These are phyloP conservation scores for Magnolia kwangsiensis DNA, from an alignment of 164 flowering plant genomes.

Conservation along the genomic window DNA sequence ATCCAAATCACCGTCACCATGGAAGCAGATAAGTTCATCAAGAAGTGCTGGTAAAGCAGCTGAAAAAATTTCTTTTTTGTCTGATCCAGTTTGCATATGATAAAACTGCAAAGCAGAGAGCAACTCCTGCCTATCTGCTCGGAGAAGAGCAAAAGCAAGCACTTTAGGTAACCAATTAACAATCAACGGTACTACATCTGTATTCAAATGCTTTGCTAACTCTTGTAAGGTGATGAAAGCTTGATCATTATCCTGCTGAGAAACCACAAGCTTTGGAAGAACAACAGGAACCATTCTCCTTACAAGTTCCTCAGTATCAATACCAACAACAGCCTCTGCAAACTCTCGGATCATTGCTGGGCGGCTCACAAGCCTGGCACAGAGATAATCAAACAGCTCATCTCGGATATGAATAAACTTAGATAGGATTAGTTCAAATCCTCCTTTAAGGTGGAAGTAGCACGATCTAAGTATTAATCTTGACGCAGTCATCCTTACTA, in stretches of 20 bases:
- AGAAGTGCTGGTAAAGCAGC: slow-evolving; percentile 97
- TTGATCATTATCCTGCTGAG: slow-evolving; percentile 58
- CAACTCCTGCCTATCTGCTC: slow-evolving; percentile 52
- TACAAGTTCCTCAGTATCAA: slow-evolving; percentile 62
- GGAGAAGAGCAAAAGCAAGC: slow-evolving; percentile 87
- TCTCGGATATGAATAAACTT: slow-evolving; percentile 56
- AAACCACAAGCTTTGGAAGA: slow-evolving; percentile 87
- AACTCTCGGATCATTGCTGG: slow-evolving; percentile 76
- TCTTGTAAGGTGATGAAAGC: slow-evolving; percentile 53
- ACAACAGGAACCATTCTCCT: slow-evolving; percentile 84
- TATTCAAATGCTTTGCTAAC: slow-evolving; percentile 64
- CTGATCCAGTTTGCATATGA: slow-evolving; percentile 77
- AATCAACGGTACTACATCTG: slow-evolving; percentile 66
- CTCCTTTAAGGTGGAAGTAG: slow-evolving; percentile 66
- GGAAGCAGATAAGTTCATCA: slow-evolving; percentile 91
- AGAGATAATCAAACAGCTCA: slow-evolving; percentile 77
- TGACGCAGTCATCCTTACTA: slow-evolving; percentile 70
- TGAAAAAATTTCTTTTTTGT: slow-evolving; percentile 82
- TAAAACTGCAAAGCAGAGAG: slow-evolving; percentile 77
- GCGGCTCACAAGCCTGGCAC: slow-evolving; percentile 54
- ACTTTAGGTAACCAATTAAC: slow-evolving; percentile 92
- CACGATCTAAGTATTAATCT: slow-evolving; percentile 67
- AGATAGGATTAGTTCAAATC: slow-evolving; percentile 53
- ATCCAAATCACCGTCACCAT: slow-evolving; percentile 52
- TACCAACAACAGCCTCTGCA: slow-evolving; percentile 82